phyloP scores from a whole-genome alignment of 2,329 filamentous ascomycete genomes.

The Nannizzia gypsea region DNA sequence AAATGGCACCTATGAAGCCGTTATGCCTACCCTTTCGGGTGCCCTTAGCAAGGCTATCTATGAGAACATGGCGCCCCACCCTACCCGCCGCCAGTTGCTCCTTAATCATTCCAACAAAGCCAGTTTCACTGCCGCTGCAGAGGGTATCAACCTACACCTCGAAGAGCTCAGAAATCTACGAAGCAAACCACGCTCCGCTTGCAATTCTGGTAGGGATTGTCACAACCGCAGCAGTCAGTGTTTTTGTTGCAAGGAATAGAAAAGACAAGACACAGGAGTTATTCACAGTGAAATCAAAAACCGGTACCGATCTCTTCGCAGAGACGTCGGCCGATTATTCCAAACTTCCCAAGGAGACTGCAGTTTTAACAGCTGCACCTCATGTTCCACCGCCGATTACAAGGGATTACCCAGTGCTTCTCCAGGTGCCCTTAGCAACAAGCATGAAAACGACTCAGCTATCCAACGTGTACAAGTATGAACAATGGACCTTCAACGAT shows the following conservation, averaged over 20 bases:
- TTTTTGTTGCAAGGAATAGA: not conserved
- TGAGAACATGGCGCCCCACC: not conserved
- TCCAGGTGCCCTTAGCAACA: conserved; percentile 22
- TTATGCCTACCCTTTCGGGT: not conserved
- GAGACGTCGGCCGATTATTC: conserved; percentile 9
- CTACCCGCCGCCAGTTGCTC: not conserved
- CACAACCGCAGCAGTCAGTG: not conserved
- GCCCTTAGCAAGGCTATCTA: not conserved
- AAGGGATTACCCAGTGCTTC: conserved; percentile 22
- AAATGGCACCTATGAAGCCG: not conserved
- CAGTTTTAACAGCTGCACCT: conserved; percentile 22
- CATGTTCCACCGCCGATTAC: conserved; percentile 24
- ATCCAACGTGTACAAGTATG: conserved; percentile 27
- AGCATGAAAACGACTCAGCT: conserved; percentile 21
- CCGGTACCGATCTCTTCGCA: conserved; percentile 1
- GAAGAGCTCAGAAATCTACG: not conserved
- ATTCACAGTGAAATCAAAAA: not conserved
- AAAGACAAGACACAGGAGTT: conserved; percentile 6
- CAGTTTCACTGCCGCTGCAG: not conserved
- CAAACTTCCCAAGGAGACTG: conserved; percentile 21
- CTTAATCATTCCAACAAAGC: not conserved
- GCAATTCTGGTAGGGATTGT: not conserved
- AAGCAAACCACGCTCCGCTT: conserved; percentile 3
- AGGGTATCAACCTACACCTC: conserved; percentile 7
- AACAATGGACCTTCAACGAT: conserved; percentile 28